Evolutionary conservation across 352 stramenopile species (phyloP), one percentile per base, ranked within the genome.

Genomic region (Phytophthora europaea): DNA sequence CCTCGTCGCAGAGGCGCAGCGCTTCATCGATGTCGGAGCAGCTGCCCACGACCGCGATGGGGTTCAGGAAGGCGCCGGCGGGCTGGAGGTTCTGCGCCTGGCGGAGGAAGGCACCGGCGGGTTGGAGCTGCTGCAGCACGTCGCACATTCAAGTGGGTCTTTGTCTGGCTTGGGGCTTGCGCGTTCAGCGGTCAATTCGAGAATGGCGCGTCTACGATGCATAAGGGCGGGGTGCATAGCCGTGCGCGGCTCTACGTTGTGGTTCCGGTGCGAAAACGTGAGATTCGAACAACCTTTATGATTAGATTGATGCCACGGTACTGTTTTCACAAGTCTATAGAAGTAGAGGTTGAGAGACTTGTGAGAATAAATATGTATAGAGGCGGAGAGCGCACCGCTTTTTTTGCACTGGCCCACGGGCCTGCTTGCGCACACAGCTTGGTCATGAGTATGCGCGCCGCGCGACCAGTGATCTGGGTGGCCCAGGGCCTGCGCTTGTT

Each of bases 51-150:
- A 73, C 47, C 13, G 61, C 26, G 18, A 75, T 69, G 18, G 61
- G 70, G 61, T 78, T 31, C 10, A 50, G 62, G 18, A 28, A 55
- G 15, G 47, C 9, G 20, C n/a, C 47, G 2, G 54, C 43, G 20
- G 28, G 16, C 33, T 55, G 51, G 31, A 58, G 43, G 18, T 51
- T 65, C 22, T 65, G 45, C 22, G 47, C 28, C 59, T 73, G 70
- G 26, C 63, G 67, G 48, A 81, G 70, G 50, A 84, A 81, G 54
- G 73, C 70, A 60, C 76, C 76, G 51, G 76, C 76, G 33, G 76
- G 76, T 33, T 83, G 76, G 20, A 83, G 73, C 23, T 22, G 52
- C 28, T 43, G 65, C 23, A 68, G 53, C 56, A 78, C 62, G 70
- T 77, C 61, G 50, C 70, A 75, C 69, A 80, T 80, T 67, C 52